phyloP scores from a whole-genome alignment of 2,329 filamentous ascomycete species.

The Alternaria solani region DNA sequence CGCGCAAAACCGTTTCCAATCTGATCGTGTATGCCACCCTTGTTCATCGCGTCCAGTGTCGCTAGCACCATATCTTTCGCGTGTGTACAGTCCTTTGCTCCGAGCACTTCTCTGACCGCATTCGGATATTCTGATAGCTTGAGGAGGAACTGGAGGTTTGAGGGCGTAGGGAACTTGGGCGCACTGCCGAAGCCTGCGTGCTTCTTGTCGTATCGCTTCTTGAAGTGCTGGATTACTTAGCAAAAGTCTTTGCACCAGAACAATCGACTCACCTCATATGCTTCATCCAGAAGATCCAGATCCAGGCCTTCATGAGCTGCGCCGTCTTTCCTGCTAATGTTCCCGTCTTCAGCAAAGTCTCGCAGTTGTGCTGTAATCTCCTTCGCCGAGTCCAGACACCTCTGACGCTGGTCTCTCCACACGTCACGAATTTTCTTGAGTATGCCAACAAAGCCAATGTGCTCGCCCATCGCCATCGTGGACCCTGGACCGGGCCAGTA shows the following conservation, averaged over 20 bases:
- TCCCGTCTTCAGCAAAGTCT: slow-evolving; percentile 90
- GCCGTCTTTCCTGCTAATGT: slow-evolving; percentile 58
- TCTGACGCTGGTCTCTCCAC: slow-evolving; percentile 85
- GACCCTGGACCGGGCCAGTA: slow-evolving; percentile 89
- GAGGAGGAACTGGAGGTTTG: slow-evolving; percentile 83
- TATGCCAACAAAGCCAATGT: slow-evolving; percentile 83
- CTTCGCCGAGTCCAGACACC: slow-evolving; percentile 82
- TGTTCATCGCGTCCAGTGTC: slow-evolving; percentile 80
- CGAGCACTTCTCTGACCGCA: slow-evolving; percentile 86
- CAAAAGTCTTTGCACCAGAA: slow-evolving; percentile 52
- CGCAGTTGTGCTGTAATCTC: slow-evolving; percentile 82
- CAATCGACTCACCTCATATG: slow-evolving; percentile 64
- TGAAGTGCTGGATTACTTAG: slow-evolving; percentile 31
- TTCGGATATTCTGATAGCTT: slow-evolving; percentile 74
- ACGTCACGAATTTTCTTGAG: slow-evolving; percentile 75
- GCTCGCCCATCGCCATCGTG: slow-evolving; percentile 57
- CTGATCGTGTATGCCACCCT: slow-evolving; percentile 76
- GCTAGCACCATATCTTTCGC: slow-evolving; percentile 81
- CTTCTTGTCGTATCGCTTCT: slow-evolving; percentile 30
- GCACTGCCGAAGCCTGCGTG: slow-evolving; percentile 71
- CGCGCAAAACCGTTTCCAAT: slow-evolving; percentile 81
- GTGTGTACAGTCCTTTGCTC: slow-evolving; percentile 75
- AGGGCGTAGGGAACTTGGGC: slow-evolving; percentile 90
- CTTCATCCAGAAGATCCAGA: slow-evolving; percentile 89
- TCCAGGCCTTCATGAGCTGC: slow-evolving; percentile 75